A percentile compares a stretch with the other conserved stretches of the same genome.
These are phyloP conservation scores for Dothistroma pini DNA, from an alignment of 2,329 filamentous ascomycete species.

Conservation along the genomic window DNA sequence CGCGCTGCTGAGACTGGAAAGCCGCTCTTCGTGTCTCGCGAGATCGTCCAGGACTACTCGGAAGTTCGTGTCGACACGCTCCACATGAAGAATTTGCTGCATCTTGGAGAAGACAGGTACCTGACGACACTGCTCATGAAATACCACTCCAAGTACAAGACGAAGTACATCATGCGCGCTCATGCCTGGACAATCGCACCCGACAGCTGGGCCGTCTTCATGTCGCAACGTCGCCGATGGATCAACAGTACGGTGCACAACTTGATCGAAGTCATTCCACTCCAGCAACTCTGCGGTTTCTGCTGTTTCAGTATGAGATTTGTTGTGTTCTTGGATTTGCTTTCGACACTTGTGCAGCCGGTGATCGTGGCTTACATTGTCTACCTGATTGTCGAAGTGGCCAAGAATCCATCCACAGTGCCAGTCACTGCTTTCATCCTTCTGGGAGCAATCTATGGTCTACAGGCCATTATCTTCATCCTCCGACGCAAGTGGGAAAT, in stretches of 20 bases:
- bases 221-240: conserved; percentile 98
- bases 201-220: conserved; percentile 88
- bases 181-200: conserved; percentile 97
- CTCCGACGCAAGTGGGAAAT: conserved; percentile 97
- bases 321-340: conserved; percentile 87
- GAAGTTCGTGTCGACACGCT: conserved; percentile 96
- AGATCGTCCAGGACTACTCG: conserved; percentile 81
- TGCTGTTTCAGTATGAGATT: conserved; percentile 99
- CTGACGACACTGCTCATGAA: conserved; percentile 92
- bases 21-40: conserved; percentile 90
- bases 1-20: conserved; percentile 92
- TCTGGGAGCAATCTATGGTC: conserved; percentile 91
- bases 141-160: conserved; percentile 91
- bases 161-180: conserved; percentile 89
- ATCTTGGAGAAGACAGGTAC: conserved; percentile 96
- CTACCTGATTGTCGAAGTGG: conserved; percentile 78
- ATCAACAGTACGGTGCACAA: conserved; percentile 99
- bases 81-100: conserved; percentile 97
- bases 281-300: conserved; percentile 95
- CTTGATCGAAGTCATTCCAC: conserved; percentile 86
- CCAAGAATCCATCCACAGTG: conserved; percentile 59
- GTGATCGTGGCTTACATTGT: conserved; percentile 85
- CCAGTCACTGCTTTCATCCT: conserved; percentile 86
- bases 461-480: conserved; percentile 97
- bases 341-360: conserved; percentile 88